A percentile compares a stretch with the other conserved stretches of the same genome.
These are phyloP conservation scores for Paraurostyla sp. DNA, from an alignment of 73 alveolate species.

Conservation along the genomic window DNA sequence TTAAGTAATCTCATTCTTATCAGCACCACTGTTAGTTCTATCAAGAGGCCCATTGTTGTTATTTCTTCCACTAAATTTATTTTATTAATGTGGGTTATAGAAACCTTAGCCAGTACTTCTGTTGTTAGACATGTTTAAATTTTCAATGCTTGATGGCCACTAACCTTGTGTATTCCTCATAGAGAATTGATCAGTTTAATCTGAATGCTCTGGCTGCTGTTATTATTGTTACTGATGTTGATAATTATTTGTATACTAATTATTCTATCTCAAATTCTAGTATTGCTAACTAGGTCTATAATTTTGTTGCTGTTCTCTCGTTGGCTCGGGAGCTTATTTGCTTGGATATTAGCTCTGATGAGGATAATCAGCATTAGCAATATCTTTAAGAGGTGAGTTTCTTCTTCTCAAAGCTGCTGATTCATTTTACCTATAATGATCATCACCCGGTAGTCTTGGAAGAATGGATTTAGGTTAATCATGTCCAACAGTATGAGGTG, in stretches of 20 bases:
- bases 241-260: too few species aligned
- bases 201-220: slow-evolving; percentile 14
- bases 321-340: background rate
- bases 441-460: background rate
- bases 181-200: slow-evolving; percentile 39
- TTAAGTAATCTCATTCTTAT: slow-evolving; percentile 36
- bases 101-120: slow-evolving; percentile 47
- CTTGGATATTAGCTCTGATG: background rate
- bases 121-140: slow-evolving; percentile 40
- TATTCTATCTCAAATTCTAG: too few species aligned
- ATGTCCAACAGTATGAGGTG: too few species aligned
- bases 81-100: background rate
- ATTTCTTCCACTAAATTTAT: background rate
- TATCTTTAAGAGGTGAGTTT: slow-evolving; percentile 22
- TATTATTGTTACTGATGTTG: too few species aligned
- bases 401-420: slow-evolving; percentile 53
- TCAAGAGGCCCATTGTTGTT: background rate
- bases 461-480: too few species aligned
- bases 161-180: slow-evolving; percentile 59
- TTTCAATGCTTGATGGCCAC: slow-evolving; percentile 63
- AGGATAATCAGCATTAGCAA: background rate
- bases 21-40: background rate
- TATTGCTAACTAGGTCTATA: too few species aligned
- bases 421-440: background rate
- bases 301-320: background rate